A percentile compares a stretch with the other conserved stretches of the same genome.
Evolutionary conservation across 768 basidiomycete species (phyloP).

Genomic region (Tylopilus sp.): DNA sequence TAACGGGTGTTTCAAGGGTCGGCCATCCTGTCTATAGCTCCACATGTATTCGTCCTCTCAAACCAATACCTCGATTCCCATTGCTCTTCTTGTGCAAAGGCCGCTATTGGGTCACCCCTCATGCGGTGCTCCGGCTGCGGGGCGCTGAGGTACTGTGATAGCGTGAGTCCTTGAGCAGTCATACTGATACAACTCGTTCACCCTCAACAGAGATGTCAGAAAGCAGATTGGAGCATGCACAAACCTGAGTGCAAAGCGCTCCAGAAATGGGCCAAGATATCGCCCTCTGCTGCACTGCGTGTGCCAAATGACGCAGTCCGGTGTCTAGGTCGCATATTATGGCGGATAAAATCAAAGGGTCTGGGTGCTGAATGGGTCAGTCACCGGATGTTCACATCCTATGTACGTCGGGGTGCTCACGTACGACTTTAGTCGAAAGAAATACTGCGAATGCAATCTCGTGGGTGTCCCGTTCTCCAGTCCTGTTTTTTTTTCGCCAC

Average conservation of each 20-base stretch:
- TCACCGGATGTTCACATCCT: conserved; percentile 1
- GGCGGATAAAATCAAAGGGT: conserved; percentile 57
- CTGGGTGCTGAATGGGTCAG: conserved; percentile 56
- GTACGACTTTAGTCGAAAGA: conserved; percentile 47
- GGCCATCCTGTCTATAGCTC: conserved; percentile 52
- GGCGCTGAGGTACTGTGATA: conserved; percentile 69
- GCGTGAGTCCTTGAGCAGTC: conserved; percentile 40
- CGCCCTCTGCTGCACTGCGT: conserved; percentile 43
- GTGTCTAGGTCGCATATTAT: conserved; percentile 73
- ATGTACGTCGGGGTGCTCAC: background rate
- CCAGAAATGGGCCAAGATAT: conserved; percentile 49
- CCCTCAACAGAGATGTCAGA: conserved; percentile 58
- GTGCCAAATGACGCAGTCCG: conserved; percentile 78
- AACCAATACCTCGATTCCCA: conserved; percentile 53
- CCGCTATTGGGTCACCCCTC: conserved; percentile 38
- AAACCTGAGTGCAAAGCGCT: conserved; percentile 77
- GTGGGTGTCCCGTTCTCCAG: conserved; percentile 48
- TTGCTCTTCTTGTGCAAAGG: conserved; percentile 67
- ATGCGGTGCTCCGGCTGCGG: conserved; percentile 77
- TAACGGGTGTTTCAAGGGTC: conserved; percentile 44
- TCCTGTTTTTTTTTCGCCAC: background rate
- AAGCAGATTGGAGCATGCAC: conserved; percentile 68
- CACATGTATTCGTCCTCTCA: conserved; percentile 64
- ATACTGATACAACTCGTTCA: background rate
- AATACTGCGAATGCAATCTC: conserved; percentile 70